phyloP scores from a whole-genome alignment of 768 basidiomycete species.

The Leucocoprinus leucothites region DNA sequence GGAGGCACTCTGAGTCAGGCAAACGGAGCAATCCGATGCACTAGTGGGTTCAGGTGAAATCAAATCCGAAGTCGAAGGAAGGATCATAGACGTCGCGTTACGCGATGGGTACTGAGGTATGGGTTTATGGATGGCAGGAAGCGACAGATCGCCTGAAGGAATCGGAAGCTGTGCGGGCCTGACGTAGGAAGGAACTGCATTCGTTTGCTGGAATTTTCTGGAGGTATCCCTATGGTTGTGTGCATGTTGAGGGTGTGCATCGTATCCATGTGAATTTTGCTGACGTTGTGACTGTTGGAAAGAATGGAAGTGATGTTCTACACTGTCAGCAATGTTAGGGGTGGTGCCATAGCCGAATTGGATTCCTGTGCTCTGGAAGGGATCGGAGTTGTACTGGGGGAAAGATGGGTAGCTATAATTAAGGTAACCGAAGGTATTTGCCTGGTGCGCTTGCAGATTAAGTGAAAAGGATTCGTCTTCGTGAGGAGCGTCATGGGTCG shows the following conservation, averaged over 20 bases:
- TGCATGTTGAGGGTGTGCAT: not conserved
- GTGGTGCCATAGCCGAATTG: constrained; percentile 22
- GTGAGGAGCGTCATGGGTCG: constrained; percentile 27
- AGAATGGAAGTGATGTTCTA: constrained; percentile 42
- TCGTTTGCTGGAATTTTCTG: not conserved
- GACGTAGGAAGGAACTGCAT: constrained; percentile 4
- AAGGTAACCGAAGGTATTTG: constrained; percentile 33
- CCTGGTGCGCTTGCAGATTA: constrained; percentile 26
- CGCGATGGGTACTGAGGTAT: constrained; percentile 2
- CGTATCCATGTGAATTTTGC: not conserved
- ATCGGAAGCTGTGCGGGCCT: constrained; percentile 13
- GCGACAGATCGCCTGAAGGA: constrained; percentile 14
- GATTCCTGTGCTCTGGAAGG: constrained; percentile 30
- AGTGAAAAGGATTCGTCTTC: constrained; percentile 36
- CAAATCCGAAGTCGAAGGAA: constrained; percentile 2
- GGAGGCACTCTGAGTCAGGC: constrained; percentile 40
- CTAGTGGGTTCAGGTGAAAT: constrained; percentile 12
- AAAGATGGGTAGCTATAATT: constrained; percentile 24
- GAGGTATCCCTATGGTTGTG: constrained; percentile 1
- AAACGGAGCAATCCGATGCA: constrained; percentile 57
- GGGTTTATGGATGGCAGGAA: constrained; percentile 7
- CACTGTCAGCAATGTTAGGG: constrained; percentile 35
- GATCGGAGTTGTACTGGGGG: constrained; percentile 29
- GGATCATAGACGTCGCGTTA: not conserved
- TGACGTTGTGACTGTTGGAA: constrained; percentile 27